Conservation (phyloP, 768 basidiomycete genomes). For the Mycena olivaceomarginata region DNA sequence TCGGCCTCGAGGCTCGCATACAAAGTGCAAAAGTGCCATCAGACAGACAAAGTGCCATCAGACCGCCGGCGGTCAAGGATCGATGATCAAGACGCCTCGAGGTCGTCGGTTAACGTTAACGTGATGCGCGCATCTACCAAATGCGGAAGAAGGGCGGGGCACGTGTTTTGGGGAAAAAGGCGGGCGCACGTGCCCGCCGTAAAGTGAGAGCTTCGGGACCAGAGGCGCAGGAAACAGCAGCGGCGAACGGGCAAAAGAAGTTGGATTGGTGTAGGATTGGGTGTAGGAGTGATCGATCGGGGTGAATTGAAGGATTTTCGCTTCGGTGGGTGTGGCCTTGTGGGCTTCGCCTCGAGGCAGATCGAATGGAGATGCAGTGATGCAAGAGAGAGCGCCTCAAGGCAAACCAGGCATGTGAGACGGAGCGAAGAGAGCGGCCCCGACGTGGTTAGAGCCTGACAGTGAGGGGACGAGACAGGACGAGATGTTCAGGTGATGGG, state of each 20-base stretch:
- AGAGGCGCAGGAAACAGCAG: constrained; percentile 4
- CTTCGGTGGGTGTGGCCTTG: too few relatives aligned
- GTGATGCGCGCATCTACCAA: constrained; percentile 11
- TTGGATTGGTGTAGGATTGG: constrained; percentile 10
- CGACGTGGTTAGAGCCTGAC: neutral
- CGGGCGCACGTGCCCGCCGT: too few relatives aligned
- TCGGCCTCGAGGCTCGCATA: constrained; percentile 41
- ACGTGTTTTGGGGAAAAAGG: constrained; percentile 14
- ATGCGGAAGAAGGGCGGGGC: constrained; percentile 33
- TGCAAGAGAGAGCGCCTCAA: constrained; percentile 29
- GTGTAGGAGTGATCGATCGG: constrained; percentile 27
- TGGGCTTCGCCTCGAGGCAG: constrained; percentile 39
- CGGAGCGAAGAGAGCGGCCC: neutral
- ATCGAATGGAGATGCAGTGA: constrained; percentile 24
- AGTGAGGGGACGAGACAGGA: neutral
- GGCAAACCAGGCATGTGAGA: constrained; percentile 4
- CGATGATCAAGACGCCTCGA: constrained; percentile 17
- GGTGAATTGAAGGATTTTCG: constrained; percentile 24
- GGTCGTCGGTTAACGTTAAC: neutral
- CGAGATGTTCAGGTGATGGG: too few relatives aligned
- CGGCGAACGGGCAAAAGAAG: neutral
- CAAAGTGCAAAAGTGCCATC: constrained; percentile 36
- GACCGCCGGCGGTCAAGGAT: constrained; percentile 16
- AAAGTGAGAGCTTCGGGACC: neutral
- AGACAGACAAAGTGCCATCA: constrained; percentile 33